Conservation (phyloP, 441 rosid species). For the Croton laevigatus region DNA sequence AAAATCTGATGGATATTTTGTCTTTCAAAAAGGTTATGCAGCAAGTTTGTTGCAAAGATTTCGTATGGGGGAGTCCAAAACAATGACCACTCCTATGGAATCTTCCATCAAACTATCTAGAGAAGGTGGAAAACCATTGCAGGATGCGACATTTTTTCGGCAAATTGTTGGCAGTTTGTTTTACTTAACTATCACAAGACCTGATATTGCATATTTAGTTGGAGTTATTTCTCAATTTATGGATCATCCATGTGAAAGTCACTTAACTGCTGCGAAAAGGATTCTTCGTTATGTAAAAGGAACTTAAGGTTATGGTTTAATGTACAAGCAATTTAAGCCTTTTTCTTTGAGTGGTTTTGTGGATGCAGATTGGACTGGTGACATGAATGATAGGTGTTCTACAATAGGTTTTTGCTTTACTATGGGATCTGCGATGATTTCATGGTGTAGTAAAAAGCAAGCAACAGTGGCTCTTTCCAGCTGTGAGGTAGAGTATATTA, state of each 20-base stretch:
- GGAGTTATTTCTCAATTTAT: not conserved
- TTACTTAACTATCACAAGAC: not conserved
- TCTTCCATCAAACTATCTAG: not conserved
- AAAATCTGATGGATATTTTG: not conserved
- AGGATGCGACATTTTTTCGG: not conserved
- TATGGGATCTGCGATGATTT: not conserved
- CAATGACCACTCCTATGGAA: not conserved
- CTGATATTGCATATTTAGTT: not conserved
- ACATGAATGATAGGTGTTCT: not conserved
- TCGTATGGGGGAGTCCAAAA: not conserved
- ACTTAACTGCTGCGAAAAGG: not conserved
- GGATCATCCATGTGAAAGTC: not conserved
- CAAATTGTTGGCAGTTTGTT: not conserved
- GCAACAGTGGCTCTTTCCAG: not conserved
- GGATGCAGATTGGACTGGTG: constrained; percentile 3
- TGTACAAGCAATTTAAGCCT: not conserved
- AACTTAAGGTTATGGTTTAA: not conserved
- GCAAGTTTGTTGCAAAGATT: not conserved
- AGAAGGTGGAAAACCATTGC: not conserved
- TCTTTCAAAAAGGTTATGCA: not conserved
- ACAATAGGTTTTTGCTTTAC: constrained; percentile 4
- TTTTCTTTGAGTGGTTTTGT: constrained; percentile 4
- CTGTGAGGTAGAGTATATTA: not conserved
- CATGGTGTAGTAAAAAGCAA: not conserved
- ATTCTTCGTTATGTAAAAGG: not conserved